These are phyloP conservation scores for Taxillus chinensis DNA, from an alignment of 164 flowering plant species.

Conservation along the genomic window DNA sequence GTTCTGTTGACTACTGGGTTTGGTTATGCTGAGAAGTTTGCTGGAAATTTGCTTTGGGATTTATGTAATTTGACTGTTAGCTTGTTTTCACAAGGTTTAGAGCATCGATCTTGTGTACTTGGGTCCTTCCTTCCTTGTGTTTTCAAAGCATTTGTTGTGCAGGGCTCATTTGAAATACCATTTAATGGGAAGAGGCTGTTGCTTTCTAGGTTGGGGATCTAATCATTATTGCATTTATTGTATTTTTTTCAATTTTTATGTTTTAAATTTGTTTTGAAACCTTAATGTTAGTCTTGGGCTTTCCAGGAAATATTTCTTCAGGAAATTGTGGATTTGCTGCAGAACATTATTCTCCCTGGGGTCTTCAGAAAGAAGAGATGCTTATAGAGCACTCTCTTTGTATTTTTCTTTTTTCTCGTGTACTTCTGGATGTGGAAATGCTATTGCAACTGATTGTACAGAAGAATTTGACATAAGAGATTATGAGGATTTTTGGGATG, in stretches of 20 bases:
- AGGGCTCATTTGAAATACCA: slow-evolving; percentile 28
- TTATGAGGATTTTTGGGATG: slow-evolving; percentile 68
- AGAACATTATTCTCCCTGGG: slow-evolving; percentile 53
- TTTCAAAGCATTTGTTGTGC: slow-evolving; percentile 44
- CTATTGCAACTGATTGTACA: slow-evolving; percentile 10
- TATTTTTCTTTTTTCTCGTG: slow-evolving; percentile 37
- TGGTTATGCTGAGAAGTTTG: slow-evolving; percentile 26
- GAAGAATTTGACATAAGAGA: slow-evolving; percentile 48
- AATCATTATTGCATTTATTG: background rate
- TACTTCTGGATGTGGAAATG: slow-evolving; percentile 21
- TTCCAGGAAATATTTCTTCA: slow-evolving; percentile 44
- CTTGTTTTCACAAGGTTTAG: slow-evolving; percentile 52
- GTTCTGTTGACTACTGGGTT: slow-evolving; percentile 16
- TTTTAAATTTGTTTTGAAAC: background rate
- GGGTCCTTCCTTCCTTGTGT: slow-evolving; percentile 52
- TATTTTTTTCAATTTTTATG: background rate
- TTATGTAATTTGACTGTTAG: slow-evolving; percentile 42
- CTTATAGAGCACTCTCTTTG: slow-evolving; percentile 60
- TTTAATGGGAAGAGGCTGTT: slow-evolving; percentile 20
- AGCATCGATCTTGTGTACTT: slow-evolving; percentile 57
- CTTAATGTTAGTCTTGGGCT: background rate
- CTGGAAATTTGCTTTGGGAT: slow-evolving; percentile 52
- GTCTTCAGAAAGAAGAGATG: slow-evolving; percentile 70
- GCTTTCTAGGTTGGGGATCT: slow-evolving; percentile 40
- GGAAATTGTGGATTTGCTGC: slow-evolving; percentile 70